phyloP scores from a whole-genome alignment of 805 yeast species.

The Ogataea glucozyma region DNA sequence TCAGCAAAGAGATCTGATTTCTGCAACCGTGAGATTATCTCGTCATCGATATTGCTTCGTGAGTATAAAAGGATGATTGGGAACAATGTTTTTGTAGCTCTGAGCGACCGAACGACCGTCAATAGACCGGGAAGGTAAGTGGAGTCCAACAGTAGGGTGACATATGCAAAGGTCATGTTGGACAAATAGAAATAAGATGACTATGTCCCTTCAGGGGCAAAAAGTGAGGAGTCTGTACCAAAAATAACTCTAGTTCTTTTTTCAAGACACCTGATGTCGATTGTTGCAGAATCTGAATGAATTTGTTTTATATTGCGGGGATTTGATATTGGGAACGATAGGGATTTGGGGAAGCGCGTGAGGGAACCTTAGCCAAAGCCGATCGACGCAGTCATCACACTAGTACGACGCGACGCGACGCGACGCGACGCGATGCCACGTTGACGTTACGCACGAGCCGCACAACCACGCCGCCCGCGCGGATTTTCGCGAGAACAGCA shows the following conservation, averaged over 20 bases:
- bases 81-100: constrained; percentile 15
- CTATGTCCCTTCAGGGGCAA: not conserved
- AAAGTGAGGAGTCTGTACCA: no score
- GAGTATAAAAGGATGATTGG: constrained; percentile 31
- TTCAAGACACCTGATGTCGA: not conserved
- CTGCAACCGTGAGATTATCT: constrained; percentile 14
- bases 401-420: no score
- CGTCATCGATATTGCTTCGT: constrained; percentile 12
- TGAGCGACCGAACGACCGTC: constrained; percentile 32
- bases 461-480: not conserved
- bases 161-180: constrained; percentile 29
- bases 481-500: no score
- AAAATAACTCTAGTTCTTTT: no score
- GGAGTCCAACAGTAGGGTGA: constrained; percentile 37
- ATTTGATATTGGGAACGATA: no score
- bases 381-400: constrained; percentile 4
- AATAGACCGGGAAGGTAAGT: constrained; percentile 41
- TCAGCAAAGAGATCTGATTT: constrained; percentile 20
- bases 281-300: not conserved
- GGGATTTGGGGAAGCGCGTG: no score
- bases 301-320: not conserved
- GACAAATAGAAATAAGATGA: constrained; percentile 8
- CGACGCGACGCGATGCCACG: no score
- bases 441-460: no score
- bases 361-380: no score